Conservation (phyloP, 768 basidiomycete genomes). For the Amanita pallidorosea region DNA sequence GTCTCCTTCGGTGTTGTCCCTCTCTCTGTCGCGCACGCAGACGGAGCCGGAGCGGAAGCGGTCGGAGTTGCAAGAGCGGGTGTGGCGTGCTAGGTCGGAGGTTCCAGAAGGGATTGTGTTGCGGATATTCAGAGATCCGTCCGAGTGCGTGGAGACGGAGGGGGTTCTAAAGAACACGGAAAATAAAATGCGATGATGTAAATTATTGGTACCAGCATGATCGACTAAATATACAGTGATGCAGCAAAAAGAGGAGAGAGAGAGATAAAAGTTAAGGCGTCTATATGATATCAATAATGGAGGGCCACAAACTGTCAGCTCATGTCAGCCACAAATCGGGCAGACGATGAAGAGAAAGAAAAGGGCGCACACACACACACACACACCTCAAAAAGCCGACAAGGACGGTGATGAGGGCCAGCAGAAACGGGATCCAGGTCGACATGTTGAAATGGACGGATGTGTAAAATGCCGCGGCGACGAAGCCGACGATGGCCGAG, state of each 20-base stretch:
- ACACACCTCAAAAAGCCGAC: conserved; percentile 29
- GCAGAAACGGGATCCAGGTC: conserved; percentile 40
- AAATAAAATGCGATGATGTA: no score
- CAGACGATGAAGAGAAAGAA: neutral
- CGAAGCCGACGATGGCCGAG: conserved; percentile 34
- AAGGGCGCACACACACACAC: neutral
- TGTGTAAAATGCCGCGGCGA: conserved; percentile 32
- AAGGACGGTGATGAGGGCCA: conserved; percentile 31
- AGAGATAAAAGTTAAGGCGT: no score
- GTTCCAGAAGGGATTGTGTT: neutral
- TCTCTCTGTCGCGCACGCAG: neutral
- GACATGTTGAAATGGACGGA: conserved; percentile 39
- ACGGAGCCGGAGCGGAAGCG: neutral
- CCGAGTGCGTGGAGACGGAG: conserved; percentile 3
- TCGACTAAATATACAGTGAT: conserved; percentile 3
- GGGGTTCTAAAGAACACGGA: neutral
- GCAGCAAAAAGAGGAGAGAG: neutral
- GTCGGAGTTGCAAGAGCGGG: conserved; percentile 3
- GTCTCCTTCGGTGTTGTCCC: neutral
- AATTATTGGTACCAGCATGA: no score
- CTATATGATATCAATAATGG: conserved; percentile 30
- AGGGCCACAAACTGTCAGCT: conserved; percentile 28
- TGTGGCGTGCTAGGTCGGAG: conserved; percentile 2
- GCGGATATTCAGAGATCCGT: conserved; percentile 5
- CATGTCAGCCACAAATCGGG: neutral